Base-by-base conservation (phyloP, 2,329 filamentous ascomycete species). In the Pseudocercospora macadamiae region DNA sequence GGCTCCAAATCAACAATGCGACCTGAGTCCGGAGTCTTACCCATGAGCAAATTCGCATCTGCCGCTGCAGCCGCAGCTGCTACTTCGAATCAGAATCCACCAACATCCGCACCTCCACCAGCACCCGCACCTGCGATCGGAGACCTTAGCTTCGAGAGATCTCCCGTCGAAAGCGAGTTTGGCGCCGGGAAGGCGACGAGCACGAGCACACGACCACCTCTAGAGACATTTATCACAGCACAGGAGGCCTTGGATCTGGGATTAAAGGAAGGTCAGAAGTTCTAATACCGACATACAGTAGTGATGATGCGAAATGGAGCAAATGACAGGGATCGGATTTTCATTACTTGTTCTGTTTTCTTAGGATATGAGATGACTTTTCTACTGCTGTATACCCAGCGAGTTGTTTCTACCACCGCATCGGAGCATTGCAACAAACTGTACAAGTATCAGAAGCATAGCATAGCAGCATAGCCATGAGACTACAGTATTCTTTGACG, bases 161-260 rank as follows among this genome's bases (percentile, higher is more conserved):
- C 51, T 18, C 53, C 53, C 9, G 26, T 56, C 44, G 7, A 34
- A 34, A 36, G 56, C 32, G 26, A 59, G 34, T 28, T 45, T 30
- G 32, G 16, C 6, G 25, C 45, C 44, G 56, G 45, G 19, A 21
- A 26, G 16, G 25, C 25, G 45, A 21, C 10, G 47, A 51, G 44
- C 39, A 30, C 37, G 67, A 71, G 47, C 8, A 9, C 48, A 51
- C 73, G 79, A 32, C 79, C 80, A 16, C 72, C 67, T 1, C 53
- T 86, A 25, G 83, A 87, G 60, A 80, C 80, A 0, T 86, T 84
- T 62, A 76, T 82, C 18, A 86, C 84, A 2, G 83, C 77, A 3
- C 65, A 73, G 10, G 79, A 82, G 60, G 52, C 48, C 28, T 23
- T 59, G 37, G 54, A 60, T 48, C 23, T 47, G 21, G 42, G 42